These are phyloP conservation scores for Lactarius tabidus DNA, from an alignment of 768 basidiomycete genomes.

Conservation along the genomic window DNA sequence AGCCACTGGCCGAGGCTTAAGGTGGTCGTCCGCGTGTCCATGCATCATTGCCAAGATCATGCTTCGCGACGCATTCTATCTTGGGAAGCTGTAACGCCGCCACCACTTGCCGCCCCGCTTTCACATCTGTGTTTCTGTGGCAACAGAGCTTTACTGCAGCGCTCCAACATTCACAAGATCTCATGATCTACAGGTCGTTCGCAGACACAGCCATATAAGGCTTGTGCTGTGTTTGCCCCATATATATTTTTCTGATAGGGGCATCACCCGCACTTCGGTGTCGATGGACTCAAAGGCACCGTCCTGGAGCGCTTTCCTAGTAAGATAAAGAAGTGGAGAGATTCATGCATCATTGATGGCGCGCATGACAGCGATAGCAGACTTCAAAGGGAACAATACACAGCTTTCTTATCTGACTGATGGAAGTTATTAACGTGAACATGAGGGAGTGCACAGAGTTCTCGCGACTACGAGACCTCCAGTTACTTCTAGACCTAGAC, in stretches of 20 bases:
- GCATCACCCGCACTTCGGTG: not conserved
- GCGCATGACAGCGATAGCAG: not conserved
- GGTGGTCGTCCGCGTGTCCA: not conserved
- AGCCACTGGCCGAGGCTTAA: too few species aligned
- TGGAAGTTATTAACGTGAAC: not conserved
- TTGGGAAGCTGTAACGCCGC: too few species aligned
- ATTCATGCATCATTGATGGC: conserved; percentile 21
- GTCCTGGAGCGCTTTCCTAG: not conserved
- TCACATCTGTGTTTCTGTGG: conserved; percentile 2
- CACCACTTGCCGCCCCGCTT: not conserved
- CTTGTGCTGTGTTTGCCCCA: not conserved
- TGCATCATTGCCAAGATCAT: not conserved
- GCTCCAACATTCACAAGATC: not conserved
- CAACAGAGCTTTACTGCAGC: not conserved
- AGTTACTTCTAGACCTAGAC: not conserved
- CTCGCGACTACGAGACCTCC: not conserved
- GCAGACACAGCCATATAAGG: not conserved
- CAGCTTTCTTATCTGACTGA: conserved; percentile 17
- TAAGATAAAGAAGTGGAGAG: not conserved
- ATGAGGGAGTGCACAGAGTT: not conserved
- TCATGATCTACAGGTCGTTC: conserved; percentile 1
- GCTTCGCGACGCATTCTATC: not conserved
- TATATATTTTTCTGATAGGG: conserved; percentile 14
- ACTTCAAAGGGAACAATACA: not conserved
- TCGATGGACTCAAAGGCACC: not conserved